Evolutionary conservation across 2,329 filamentous ascomycete genomes (phyloP).

Genomic region (Beauveria caledonica): DNA sequence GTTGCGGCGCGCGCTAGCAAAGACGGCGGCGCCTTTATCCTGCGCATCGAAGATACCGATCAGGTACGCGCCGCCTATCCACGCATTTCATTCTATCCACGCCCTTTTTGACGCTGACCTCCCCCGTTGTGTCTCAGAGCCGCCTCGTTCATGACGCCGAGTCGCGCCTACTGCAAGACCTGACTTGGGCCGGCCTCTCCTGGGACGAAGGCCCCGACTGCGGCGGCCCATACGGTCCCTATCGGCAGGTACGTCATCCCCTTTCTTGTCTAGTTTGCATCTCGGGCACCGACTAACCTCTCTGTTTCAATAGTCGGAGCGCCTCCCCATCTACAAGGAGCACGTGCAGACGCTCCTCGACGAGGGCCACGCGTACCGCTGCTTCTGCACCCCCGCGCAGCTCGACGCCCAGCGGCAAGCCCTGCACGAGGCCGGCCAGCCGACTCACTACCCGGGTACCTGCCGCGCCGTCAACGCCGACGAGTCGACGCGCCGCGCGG

Average conservation of each 20-base stretch:
- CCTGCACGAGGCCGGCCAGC: conserved; percentile 43
- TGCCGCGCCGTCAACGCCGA: conserved; percentile 59
- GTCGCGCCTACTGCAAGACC: conserved; percentile 64
- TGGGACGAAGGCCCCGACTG: conserved; percentile 94
- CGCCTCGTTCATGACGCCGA: conserved; percentile 77
- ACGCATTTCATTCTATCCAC: conserved; percentile 12
- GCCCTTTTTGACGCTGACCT: background rate
- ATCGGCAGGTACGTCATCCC: conserved; percentile 57
- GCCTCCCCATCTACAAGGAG: conserved; percentile 62
- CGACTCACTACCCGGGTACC: conserved; percentile 48
- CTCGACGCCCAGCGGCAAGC: conserved; percentile 58
- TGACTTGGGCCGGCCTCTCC: conserved; percentile 78
- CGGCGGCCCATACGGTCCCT: conserved; percentile 76
- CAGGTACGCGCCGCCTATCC: conserved; percentile 45
- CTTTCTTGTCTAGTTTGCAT: too few species aligned
- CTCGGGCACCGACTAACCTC: too few species aligned
- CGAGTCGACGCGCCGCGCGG: conserved; percentile 64
- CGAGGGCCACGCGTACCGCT: conserved; percentile 74
- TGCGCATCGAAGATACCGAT: conserved; percentile 93
- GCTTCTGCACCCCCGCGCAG: conserved; percentile 75
- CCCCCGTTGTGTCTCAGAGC: conserved; percentile 44
- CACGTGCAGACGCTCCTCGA: conserved; percentile 63
- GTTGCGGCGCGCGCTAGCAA: conserved; percentile 73
- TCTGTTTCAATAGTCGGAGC: conserved; percentile 55
- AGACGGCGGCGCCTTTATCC: conserved; percentile 71